Conservation (phyloP, 192 early-diverging fungal genomes). For the Phlyctochytrium bullatum region DNA sequence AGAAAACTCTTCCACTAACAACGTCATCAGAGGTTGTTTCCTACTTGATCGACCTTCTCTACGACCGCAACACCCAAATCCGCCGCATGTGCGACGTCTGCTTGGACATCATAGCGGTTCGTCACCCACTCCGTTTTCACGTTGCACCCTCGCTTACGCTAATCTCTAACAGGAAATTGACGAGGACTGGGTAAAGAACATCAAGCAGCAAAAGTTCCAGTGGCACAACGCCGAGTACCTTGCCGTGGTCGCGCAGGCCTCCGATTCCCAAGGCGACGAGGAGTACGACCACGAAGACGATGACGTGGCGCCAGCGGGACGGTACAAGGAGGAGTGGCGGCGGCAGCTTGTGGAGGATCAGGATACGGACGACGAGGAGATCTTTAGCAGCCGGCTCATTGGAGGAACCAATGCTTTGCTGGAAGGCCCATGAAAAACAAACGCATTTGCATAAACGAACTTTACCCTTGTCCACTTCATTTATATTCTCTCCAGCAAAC, state of each 20-base stretch:
- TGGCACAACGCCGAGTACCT: conserved; percentile 63
- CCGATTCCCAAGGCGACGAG: conserved; percentile 15
- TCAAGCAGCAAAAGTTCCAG: conserved; percentile 48
- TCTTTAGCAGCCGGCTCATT: conserved; percentile 31
- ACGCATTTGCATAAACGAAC: too few relatives aligned
- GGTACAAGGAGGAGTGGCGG: conserved; percentile 2
- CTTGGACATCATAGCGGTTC: conserved; percentile 54
- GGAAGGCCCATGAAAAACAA: conserved; percentile 44
- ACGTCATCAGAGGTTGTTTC: conserved; percentile 48
- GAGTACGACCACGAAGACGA: conserved; percentile 10
- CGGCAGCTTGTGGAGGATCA: conserved; percentile 25
- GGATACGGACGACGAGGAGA: conserved; percentile 33
- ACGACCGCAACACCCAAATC: conserved; percentile 58
- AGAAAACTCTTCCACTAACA: neutral
- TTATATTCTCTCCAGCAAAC: too few relatives aligned
- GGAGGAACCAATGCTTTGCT: conserved; percentile 44
- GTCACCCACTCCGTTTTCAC: neutral
- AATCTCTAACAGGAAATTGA: conserved; percentile 47
- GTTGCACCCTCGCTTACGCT: neutral
- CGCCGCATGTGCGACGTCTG: conserved; percentile 54
- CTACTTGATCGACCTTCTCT: conserved; percentile 56
- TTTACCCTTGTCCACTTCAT: too few relatives aligned
- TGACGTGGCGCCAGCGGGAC: neutral
- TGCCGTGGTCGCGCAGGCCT: conserved; percentile 34
- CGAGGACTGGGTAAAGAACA: conserved; percentile 50